Evolutionary conservation across 768 basidiomycete genomes (phyloP), one percentile per base, ranked within the genome.

Genomic region (Leucocoprinus sp.): DNA sequence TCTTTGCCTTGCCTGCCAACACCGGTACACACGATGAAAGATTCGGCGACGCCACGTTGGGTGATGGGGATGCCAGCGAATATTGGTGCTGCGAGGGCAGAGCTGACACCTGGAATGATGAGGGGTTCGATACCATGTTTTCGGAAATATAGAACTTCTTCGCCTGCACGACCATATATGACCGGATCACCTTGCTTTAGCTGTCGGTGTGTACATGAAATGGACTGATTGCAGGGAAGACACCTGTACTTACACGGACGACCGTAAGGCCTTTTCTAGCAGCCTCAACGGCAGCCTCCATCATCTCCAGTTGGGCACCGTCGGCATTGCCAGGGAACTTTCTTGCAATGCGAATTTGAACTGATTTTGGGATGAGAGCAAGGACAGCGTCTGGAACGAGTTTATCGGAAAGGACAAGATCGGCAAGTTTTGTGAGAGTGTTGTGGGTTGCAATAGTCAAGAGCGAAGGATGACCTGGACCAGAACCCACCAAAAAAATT

Each of bases 291-390:
- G 92, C 96, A 3, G 84, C 78, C 49, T 85, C 78, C 91, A 96
- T 96, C 74, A 98, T 80, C 64, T 97, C 96, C 28, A 72, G 76
- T 61, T 99, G 95, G 1, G 93, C 92, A 11, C 84, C 83, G 39
- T 99, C 95, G 2, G 92, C 90, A 58, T 98, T 98, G 0, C 96
- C 96, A 0, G 95, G 96, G 66, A 95, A 97, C 58, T 99, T 99
- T 53, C 84, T 84, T 14, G 96, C 96, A 55, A 98, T 96, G 39
- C 82, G 82, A 6, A 97, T 73, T 45, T 82, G 74, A 0, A 83
- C 75, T 22, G 67, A 63, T 5, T 69, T 60, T 0, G 93, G 95
- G 43, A 98, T 88, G 21, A 97, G 70, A 0, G 75, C 80, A 15
- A 99, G 79, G 6, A 99, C 85, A 6, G 83, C 80, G 11, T 83